Evolutionary conservation across 148 eudicot genomes (phyloP).

Genomic region (Heliosperma pusillum): DNA sequence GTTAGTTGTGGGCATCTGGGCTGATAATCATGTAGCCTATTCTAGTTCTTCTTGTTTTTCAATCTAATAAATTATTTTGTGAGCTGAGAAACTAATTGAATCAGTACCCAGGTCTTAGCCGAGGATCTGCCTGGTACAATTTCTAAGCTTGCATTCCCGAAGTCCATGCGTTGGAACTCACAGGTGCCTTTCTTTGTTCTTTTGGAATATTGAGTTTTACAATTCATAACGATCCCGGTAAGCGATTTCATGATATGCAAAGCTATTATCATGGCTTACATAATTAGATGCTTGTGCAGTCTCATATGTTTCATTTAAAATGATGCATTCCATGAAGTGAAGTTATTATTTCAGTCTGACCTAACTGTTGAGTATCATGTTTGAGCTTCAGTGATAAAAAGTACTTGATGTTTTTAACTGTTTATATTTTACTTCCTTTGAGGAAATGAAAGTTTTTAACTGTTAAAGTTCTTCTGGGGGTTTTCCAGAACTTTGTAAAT

Average conservation of each 20-base stretch:
- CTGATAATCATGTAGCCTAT: neutral
- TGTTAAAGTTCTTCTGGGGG: neutral
- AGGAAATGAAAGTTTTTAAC: too few species aligned
- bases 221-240: neutral
- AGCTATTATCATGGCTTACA: neutral
- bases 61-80: neutral
- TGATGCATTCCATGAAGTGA: constrained; percentile 1
- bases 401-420: neutral
- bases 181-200: constrained; percentile 43
- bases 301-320: neutral
- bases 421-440: too few species aligned
- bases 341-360: neutral
- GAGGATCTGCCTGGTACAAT: constrained; percentile 80
- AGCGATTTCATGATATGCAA: neutral
- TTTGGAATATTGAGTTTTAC: neutral
- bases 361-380: neutral
- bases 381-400: neutral
- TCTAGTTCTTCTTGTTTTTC: neutral
- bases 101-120: constrained; percentile 63
- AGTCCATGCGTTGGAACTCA: constrained; percentile 99
- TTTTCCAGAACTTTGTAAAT: neutral
- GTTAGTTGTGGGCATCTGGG: constrained; percentile 32
- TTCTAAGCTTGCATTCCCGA: constrained; percentile 77
- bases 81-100: constrained; percentile 14
- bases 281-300: neutral